Evolutionary conservation across 2,329 filamentous ascomycete genomes (phyloP).

Genomic region (Diaporthe vaccinii): DNA sequence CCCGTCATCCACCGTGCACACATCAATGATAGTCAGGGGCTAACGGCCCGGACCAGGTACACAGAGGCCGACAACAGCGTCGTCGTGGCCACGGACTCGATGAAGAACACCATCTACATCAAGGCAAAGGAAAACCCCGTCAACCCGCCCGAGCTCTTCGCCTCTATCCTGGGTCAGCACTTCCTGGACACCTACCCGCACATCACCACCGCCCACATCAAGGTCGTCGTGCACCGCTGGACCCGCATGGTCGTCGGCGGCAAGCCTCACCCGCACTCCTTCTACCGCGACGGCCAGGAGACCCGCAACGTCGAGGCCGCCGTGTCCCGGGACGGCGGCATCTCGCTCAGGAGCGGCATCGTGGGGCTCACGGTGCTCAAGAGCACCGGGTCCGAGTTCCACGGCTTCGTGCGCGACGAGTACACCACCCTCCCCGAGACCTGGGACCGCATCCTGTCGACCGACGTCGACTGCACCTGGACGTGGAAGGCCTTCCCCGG

Average conservation of each 20-base stretch:
- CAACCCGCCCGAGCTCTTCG: slow-evolving; percentile 93
- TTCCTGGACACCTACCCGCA: slow-evolving; percentile 91
- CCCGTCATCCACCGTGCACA: too few relatives aligned
- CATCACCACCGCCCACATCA: slow-evolving; percentile 87
- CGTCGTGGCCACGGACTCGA: slow-evolving; percentile 95
- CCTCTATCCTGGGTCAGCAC: slow-evolving; percentile 85
- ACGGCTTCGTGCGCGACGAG: slow-evolving; percentile 93
- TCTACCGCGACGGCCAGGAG: slow-evolving; percentile 90
- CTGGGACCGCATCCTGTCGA: slow-evolving; percentile 95
- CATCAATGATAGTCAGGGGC: slow-evolving; percentile 18
- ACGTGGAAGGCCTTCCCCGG: slow-evolving; percentile 81
- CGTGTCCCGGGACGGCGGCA: slow-evolving; percentile 76
- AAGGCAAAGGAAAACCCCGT: slow-evolving; percentile 94
- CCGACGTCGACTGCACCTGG: slow-evolving; percentile 91
- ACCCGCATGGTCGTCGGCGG: slow-evolving; percentile 89
- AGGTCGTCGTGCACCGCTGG: slow-evolving; percentile 90
- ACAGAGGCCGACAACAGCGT: slow-evolving; percentile 94
- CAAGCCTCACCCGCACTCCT: slow-evolving; percentile 93
- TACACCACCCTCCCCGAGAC: slow-evolving; percentile 92
- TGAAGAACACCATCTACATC: slow-evolving; percentile 98
- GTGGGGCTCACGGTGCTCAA: slow-evolving; percentile 90
- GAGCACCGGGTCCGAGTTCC: slow-evolving; percentile 96
- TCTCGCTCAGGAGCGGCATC: slow-evolving; percentile 83
- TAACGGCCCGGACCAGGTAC: slow-evolving; percentile 71
- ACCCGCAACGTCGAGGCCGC: slow-evolving; percentile 85